phyloP scores from a whole-genome alignment of 768 basidiomycete genomes.

The Podaxis pistillaris region DNA sequence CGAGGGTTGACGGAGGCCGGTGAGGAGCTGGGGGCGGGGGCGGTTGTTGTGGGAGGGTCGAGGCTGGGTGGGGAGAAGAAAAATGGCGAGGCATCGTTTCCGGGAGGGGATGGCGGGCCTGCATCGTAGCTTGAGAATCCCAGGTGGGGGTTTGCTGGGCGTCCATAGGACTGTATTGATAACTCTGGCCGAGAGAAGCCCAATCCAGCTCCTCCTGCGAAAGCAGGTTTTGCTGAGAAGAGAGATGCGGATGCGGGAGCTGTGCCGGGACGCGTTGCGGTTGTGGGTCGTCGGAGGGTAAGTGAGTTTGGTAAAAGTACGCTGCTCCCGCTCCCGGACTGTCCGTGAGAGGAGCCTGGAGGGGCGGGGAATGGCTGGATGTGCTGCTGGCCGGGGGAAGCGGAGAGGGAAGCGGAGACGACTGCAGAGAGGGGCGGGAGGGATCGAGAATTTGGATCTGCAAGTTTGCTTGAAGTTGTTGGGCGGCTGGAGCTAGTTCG shows the following conservation, averaged over 20 bases:
- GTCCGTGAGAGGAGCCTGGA: constrained; percentile 21
- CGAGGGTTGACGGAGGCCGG: constrained; percentile 41
- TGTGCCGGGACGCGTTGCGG: constrained; percentile 66
- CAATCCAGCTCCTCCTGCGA: constrained; percentile 51
- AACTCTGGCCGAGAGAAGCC: constrained; percentile 37
- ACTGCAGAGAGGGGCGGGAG: constrained; percentile 76
- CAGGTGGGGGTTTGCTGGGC: constrained; percentile 8
- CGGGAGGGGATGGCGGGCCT: constrained; percentile 14
- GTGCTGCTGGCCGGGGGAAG: constrained; percentile 36
- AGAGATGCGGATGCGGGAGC: constrained; percentile 69
- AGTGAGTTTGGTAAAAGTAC: constrained; percentile 56
- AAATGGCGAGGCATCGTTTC: constrained; percentile 64
- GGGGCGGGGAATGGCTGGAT: constrained; percentile 33
- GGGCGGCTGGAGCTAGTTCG: constrained; percentile 42
- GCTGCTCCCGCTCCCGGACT: constrained; percentile 38
- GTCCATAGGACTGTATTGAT: constrained; percentile 19
- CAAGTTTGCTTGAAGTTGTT: constrained; percentile 46
- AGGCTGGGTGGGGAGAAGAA: constrained; percentile 49
- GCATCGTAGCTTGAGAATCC: constrained; percentile 22
- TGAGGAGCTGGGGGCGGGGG: constrained; percentile 27
- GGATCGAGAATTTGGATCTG: constrained; percentile 37
- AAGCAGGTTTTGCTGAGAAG: constrained; percentile 50
- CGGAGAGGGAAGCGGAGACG: constrained; percentile 70
- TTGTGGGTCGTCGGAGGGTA: constrained; percentile 55
- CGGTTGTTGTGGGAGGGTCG: constrained; percentile 23